Evolutionary conservation across 306 rosid genomes (phyloP).

Genomic region (Prunus mira): DNA sequence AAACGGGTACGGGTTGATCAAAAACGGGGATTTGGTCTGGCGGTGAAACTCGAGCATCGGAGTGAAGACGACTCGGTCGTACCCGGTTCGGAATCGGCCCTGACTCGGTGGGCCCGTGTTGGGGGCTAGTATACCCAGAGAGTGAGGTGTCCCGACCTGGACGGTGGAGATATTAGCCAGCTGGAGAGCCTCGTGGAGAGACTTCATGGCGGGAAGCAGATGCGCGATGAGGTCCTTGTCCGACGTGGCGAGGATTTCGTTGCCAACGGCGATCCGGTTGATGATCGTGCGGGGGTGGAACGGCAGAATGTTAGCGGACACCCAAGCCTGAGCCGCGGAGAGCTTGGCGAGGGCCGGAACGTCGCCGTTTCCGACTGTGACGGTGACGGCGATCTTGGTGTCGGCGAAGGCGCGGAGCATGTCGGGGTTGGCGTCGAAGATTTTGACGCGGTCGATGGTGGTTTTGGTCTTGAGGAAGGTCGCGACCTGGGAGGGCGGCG

Average conservation of each 20-base stretch:
- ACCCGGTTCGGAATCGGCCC: conserved; percentile 62
- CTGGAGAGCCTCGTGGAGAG: conserved; percentile 47
- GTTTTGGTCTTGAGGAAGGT: conserved; percentile 72
- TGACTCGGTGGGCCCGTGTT: conserved; percentile 69
- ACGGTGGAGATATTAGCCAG: conserved; percentile 47
- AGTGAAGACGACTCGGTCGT: conserved; percentile 51
- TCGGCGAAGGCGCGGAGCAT: conserved; percentile 62
- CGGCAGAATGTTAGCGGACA: conserved; percentile 55
- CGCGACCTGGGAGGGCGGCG: conserved; percentile 57
- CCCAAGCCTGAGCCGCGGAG: conserved; percentile 62
- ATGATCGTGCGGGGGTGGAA: conserved; percentile 52
- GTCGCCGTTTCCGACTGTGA: conserved; percentile 59
- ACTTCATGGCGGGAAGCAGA: conserved; percentile 67
- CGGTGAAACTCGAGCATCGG: conserved; percentile 68
- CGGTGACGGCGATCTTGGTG: conserved; percentile 58
- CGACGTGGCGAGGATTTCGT: conserved; percentile 82
- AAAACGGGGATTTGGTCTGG: conserved; percentile 58
- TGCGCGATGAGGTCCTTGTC: conserved; percentile 69
- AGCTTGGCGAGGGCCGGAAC: conserved; percentile 57
- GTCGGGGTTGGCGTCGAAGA: conserved; percentile 69
- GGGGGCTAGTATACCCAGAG: conserved; percentile 64
- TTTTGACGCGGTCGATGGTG: conserved; percentile 59
- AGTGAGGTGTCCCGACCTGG: conserved; percentile 68
- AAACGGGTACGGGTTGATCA: conserved; percentile 84
- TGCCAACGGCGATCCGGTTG: conserved; percentile 70